Evolutionary conservation across 768 basidiomycete species (phyloP), one percentile per base, ranked within the genome.

Genomic region (Xerocomus potaroensis): DNA sequence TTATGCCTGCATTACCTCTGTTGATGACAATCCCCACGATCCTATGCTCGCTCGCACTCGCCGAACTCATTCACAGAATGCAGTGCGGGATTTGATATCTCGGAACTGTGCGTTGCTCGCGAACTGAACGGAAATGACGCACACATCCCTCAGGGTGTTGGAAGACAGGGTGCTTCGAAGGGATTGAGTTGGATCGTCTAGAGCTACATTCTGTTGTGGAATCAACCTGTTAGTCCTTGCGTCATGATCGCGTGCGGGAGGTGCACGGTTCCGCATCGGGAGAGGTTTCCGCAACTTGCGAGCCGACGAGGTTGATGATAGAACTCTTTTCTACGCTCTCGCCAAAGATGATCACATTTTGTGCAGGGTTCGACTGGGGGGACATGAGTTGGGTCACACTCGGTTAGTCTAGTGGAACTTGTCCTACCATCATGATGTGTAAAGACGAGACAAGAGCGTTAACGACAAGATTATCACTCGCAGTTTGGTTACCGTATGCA

Each of bases 281-380:
- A 15, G 69, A 72, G 12, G 61, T 63, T 15, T 37, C 41, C 16
- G 72, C 72, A 8, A 47, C 46, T 5, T 62, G 46, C 7, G 54
- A 47, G 31, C 63, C 63, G 16, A 49, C 46, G 34, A 74, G 65
- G 51, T 75, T 76, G 44, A 76, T 43, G 16, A 74, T 51, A 1
- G 71, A 72, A 48, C 75, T 76, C 45, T 75, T 76, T 24, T 68
- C 68, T 30, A 61, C 49, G 8, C 63, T 57, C 52, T 75, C 72
- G n/a, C 73, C 74, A 48, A 75, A 76, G n/a, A 74, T 31, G 37
- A 75, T 43, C 41, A 73, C 57, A 48, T 75, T 75, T 37, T 45
- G 41, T 23, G 30, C 49, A 4, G 50, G 45, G 15, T 19, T 29
- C 21, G 39, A 22, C 29, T 55, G 27, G 24, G 21, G 27, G 31